Evolutionary conservation across 768 basidiomycete species (phyloP), one percentile per base, ranked within the genome.

Genomic region (Hericium erinaceus): DNA sequence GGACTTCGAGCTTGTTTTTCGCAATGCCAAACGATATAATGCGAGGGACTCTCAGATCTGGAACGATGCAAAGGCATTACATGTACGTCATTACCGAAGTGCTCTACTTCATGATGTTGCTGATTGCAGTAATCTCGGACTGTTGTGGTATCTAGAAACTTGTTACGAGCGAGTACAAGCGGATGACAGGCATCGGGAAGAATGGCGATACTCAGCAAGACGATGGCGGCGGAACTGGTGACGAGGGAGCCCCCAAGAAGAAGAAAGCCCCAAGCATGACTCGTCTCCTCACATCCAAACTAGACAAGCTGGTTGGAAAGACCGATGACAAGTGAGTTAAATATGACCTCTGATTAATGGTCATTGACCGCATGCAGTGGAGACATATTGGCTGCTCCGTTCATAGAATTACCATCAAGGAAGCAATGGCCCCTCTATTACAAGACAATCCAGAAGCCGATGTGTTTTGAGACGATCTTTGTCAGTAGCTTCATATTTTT

Each of bases 21-120:
- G 75, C 64, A 92, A 92, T 66, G 89, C 88, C 24, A 89, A 88
- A 71, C 75, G 79, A 60, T 94, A 91, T 71, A 94, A 94, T 69
- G 75, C 82, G 68, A 83, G 83, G 68, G 87, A 87, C 18, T 92
- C 89, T 67, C 74, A 70, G 48, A 92, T 94, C 59, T 92, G 81
- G 76, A 76, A 77, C 58, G 89, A 92, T 70, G 92, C 92, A n/a
- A 90, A 86, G 67, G 80, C 81, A 56, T 73, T 94, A 38, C 77
- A 89, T 72, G 92, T 92, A 61, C 66, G 85, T 77, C 18, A 41
- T 28, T 33, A 33, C 6, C 33, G 9, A 33, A 7, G 41, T 18
- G 8, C 33, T 48, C 6, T 53, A 33, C 33, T 33, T 33, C 1
- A 33, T 33, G 33, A 33, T 33, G 33, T 33, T 10, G 33, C 41